Percentiles rank a stretch among this genome's conserved stretches.
phyloP scores from a whole-genome alignment of 495 filamentous ascomycete species.

The Podospora anserina region DNA sequence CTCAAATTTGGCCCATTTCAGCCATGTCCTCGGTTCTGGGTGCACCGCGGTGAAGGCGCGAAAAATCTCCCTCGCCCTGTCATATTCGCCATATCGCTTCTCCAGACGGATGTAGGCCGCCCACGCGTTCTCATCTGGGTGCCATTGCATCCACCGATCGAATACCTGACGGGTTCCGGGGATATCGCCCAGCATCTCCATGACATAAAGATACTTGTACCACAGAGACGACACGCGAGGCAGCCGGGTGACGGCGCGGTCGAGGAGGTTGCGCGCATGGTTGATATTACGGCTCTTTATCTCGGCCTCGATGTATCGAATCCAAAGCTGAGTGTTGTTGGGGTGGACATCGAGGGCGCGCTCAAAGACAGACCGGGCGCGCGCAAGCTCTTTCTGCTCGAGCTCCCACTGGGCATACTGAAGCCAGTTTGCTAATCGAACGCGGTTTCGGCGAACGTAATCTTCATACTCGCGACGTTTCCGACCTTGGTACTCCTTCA shows the following conservation, averaged over 20 bases:
- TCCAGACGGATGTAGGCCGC: constrained; percentile 93
- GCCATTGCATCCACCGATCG: constrained; percentile 98
- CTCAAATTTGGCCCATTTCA: constrained; percentile 97
- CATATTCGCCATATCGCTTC: constrained; percentile 88
- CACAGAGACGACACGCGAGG: constrained; percentile 92
- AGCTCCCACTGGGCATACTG: constrained; percentile 96
- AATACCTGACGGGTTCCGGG: constrained; percentile 92
- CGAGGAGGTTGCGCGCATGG: constrained; percentile 90
- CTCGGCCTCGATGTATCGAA: constrained; percentile 92
- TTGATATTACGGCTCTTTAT: constrained; percentile 97
- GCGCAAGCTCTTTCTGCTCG: constrained; percentile 96
- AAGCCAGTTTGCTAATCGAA: constrained; percentile 99
- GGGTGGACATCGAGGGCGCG: constrained; percentile 88
- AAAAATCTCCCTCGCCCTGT: constrained; percentile 80
- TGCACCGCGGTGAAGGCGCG: constrained; percentile 90
- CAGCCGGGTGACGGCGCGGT: constrained; percentile 89
- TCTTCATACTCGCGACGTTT: constrained; percentile 97
- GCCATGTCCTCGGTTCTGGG: constrained; percentile 94
- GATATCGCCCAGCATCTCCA: constrained; percentile 92
- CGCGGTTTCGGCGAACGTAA: constrained; percentile 90
- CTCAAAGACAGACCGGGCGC: constrained; percentile 94
- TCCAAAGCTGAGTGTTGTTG: constrained; percentile 67
- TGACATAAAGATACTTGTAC: constrained; percentile 99
- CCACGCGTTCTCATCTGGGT: constrained; percentile 95
- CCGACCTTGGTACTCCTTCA: constrained; percentile 94